Evolutionary conservation across 441 rosid species (phyloP), one percentile per base, ranked within the genome.

Genomic region (Populus tomentosa): DNA sequence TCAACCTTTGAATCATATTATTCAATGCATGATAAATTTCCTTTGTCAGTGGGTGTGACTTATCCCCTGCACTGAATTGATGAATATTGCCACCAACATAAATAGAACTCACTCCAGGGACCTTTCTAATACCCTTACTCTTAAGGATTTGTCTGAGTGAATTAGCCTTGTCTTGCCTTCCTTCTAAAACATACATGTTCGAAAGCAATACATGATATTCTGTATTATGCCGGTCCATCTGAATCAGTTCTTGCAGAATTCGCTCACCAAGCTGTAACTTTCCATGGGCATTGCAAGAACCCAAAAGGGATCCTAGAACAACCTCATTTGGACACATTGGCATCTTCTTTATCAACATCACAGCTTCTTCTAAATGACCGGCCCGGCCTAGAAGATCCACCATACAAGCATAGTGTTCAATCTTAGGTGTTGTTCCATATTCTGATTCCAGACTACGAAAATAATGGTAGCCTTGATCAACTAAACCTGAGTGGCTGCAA

Each of bases 301-400:
- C 98, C 80, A 91, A 59, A 64, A 94, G 92, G 5, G 94, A 89
- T 65, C 98, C 98, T 63, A 94, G 82, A 74, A 92, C 94, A 79
- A 94, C 90, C 85, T 89, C 94, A 78, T 92, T 94, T 0, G 94
- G 94, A 38, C 90, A 88, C 75, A 94, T 80, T 72, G 92, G 89
- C 98, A 94, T 94, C 42, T 82, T 81, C 83, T 75, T 87, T 78
- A 90, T 85, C 72, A 83, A 71, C 33, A 18, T 78, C 75, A 85
- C 87, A 65, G 98, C 98, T 84, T 91, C 97, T 80, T 90, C 93
- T 78, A 92, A 77, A 70, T 75, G 85, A 73, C 94, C 94, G 56
- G 92, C 92, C 63, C 94, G 87, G 13, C 97, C 97, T n/a, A 92
- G 85, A 79, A 92, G 87, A 90, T 94, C 98, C 68, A 94, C 95